phyloP scores from a whole-genome alignment of 495 filamentous ascomycete genomes.

The Tuber brumale region DNA sequence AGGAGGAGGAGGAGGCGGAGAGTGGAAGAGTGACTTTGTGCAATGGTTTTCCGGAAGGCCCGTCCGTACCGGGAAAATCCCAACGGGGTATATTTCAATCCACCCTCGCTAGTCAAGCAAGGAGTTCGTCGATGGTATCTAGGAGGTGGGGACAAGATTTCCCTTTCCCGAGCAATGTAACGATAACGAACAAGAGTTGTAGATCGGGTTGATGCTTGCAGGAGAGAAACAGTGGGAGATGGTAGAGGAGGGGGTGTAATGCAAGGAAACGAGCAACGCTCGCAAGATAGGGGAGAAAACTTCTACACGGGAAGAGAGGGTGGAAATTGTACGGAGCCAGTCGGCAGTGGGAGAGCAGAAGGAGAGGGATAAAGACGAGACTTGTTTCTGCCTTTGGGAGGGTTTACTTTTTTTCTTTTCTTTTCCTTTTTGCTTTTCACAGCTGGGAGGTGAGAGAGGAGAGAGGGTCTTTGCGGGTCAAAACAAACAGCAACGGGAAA shows the following conservation, averaged over 20 bases:
- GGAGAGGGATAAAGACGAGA: slow-evolving; percentile 7
- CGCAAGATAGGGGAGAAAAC: slow-evolving; percentile 14
- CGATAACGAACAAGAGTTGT: not conserved
- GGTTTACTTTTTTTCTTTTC: slow-evolving; percentile 7
- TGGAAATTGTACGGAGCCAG: slow-evolving; percentile 5
- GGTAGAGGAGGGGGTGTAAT: slow-evolving; percentile 1
- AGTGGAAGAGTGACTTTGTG: not conserved
- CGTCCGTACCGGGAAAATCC: not conserved
- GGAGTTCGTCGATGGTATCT: not conserved
- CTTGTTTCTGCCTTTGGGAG: slow-evolving; percentile 11
- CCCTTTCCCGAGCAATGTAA: not conserved
- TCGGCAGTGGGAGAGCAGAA: slow-evolving; percentile 3
- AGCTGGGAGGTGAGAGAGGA: not conserved
- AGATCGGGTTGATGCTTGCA: not conserved
- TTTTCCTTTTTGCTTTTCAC: slow-evolving; percentile 16
- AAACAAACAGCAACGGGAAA: slow-evolving; percentile 34
- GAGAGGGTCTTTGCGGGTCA: slow-evolving; percentile 16
- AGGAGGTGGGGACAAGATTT: not conserved
- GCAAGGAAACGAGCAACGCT: slow-evolving; percentile 2
- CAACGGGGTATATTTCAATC: not conserved
- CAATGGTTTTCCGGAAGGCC: not conserved
- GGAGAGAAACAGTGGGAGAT: not conserved
- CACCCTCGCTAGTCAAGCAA: not conserved
- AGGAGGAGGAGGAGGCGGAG: not conserved
- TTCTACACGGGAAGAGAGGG: not conserved